Conservation (phyloP, 1,284 basidiomycete species). For the Microbotryum violaceum region DNA sequence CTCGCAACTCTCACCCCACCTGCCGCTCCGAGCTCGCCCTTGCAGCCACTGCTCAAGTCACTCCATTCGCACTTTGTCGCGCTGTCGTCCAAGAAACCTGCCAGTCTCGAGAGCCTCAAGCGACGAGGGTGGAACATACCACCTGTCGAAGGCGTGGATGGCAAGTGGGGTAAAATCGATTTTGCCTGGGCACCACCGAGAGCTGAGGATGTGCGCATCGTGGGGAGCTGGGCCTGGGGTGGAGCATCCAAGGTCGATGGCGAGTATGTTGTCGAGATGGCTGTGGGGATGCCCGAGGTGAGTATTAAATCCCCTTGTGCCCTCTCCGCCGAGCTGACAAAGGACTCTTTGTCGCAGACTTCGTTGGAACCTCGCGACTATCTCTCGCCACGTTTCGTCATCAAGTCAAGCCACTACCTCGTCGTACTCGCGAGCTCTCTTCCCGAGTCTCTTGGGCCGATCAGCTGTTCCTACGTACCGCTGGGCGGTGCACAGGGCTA, state of each 20-base stretch:
- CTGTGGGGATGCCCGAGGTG: constrained; percentile 78
- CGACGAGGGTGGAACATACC: constrained; percentile 62
- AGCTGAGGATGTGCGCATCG: constrained; percentile 40
- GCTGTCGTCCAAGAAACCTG: constrained; percentile 58
- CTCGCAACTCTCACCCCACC: constrained; percentile 52
- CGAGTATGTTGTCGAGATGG: constrained; percentile 69
- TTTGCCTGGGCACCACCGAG: constrained; percentile 57
- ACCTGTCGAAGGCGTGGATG: constrained; percentile 54
- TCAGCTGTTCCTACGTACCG: constrained; percentile 15
- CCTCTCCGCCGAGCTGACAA: not conserved
- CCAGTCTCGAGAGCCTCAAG: constrained; percentile 44
- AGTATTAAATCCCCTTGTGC: constrained; percentile 35
- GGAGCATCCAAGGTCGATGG: constrained; percentile 48
- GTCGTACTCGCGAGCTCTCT: constrained; percentile 68
- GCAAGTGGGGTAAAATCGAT: constrained; percentile 55
- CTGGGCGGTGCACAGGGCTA: constrained; percentile 57
- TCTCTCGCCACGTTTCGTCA: constrained; percentile 79
- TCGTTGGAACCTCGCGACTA: constrained; percentile 95
- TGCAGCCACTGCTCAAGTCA: constrained; percentile 59
- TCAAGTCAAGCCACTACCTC: constrained; percentile 87
- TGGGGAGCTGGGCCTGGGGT: constrained; percentile 46
- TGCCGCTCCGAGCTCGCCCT: constrained; percentile 51
- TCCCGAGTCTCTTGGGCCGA: constrained; percentile 18
- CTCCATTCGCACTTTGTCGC: constrained; percentile 52
- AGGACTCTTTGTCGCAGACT: constrained; percentile 42